A percentile compares a stretch with the other conserved stretches of the same genome.
Conservation (phyloP, 345 rosid species). For the Schrenkiella parvula region DNA sequence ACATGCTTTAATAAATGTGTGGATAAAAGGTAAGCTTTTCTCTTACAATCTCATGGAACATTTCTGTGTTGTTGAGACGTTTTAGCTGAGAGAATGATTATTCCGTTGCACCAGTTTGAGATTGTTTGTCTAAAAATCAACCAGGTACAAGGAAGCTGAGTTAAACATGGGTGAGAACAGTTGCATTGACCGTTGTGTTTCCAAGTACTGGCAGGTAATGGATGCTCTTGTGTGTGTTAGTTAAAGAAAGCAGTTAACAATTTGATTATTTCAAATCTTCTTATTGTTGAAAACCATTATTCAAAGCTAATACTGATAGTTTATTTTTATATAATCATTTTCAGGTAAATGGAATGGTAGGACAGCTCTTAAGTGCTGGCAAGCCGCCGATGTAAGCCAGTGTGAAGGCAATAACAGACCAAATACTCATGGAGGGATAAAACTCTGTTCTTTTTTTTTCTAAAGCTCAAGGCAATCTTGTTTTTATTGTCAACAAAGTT, state of each 20-base stretch:
- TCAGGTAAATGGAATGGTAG: constrained; percentile 84
- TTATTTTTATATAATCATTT: constrained; percentile 8
- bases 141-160: constrained; percentile 91
- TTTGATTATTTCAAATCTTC: neutral
- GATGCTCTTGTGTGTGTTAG: neutral
- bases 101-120: neutral
- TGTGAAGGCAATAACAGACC: constrained; percentile 2
- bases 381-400: constrained; percentile 57
- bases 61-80: neutral
- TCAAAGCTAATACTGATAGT: neutral
- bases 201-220: constrained; percentile 94
- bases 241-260: neutral
- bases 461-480: constrained; percentile 11
- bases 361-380: constrained; percentile 84
- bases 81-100: neutral
- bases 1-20: constrained; percentile 91
- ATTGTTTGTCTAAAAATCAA: neutral
- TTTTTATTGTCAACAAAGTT: constrained; percentile 13
- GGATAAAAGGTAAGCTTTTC: constrained; percentile 68
- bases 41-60: neutral
- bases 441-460: constrained; percentile 11
- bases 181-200: constrained; percentile 97
- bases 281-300: neutral
- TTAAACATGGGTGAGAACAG: constrained; percentile 98
- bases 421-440: constrained; percentile 17